These are phyloP conservation scores for Akebia trifoliata DNA, from an alignment of 164 flowering plant genomes.

Conservation along the genomic window DNA sequence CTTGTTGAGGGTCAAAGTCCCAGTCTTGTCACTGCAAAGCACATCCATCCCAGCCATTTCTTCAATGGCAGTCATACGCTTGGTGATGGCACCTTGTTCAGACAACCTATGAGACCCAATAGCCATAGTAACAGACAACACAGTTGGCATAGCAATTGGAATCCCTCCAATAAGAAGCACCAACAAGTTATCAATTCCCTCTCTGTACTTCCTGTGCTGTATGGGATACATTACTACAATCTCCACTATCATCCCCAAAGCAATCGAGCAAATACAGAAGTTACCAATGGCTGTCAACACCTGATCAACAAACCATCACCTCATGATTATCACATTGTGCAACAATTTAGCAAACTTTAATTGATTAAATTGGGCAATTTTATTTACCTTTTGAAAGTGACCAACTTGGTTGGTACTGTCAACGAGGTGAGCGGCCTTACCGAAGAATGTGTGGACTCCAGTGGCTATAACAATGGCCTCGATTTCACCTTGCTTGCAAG, in stretches of 20 bases:
- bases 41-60: constrained; percentile 99
- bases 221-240: constrained; percentile 69
- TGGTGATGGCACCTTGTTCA: constrained; percentile 93
- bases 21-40: constrained; percentile 94
- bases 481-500: constrained; percentile 33
- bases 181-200: constrained; percentile 76
- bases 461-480: constrained; percentile 32
- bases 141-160: constrained; percentile 96
- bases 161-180: constrained; percentile 91
- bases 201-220: constrained; percentile 64
- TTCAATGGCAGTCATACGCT: constrained; percentile 98
- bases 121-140: constrained; percentile 92
- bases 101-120: constrained; percentile 87
- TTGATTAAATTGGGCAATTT: too few relatives aligned
- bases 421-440: constrained; percentile 33
- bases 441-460: constrained; percentile 33
- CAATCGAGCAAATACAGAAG: constrained; percentile 85
- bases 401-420: constrained; percentile 32
- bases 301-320: constrained; percentile 1
- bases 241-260: constrained; percentile 65
- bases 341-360: too few relatives aligned
- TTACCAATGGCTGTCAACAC: constrained; percentile 41
- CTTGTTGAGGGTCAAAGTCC: constrained; percentile 92
- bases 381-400: constrained; percentile 25
- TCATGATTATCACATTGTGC: too few relatives aligned